Percentiles rank a stretch among this genome's conserved stretches.
Evolutionary conservation across 1,284 basidiomycete genomes (phyloP).

Genomic region (Trichosporon sp.): DNA sequence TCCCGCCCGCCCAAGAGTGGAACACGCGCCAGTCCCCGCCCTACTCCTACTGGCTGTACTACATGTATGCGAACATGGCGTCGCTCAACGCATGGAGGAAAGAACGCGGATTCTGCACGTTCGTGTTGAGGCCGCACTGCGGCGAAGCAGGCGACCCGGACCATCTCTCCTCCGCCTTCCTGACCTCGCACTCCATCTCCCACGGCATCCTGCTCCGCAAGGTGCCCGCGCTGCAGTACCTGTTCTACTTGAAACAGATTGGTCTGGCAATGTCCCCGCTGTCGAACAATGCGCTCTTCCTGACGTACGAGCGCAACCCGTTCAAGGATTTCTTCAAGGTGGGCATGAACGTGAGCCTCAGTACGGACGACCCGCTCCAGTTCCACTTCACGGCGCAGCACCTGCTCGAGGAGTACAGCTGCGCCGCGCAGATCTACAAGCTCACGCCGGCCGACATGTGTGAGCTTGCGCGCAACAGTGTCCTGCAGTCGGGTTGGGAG

Average conservation of each 20-base stretch:
- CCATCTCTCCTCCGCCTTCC: slow-evolving; percentile 91
- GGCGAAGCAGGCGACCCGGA: slow-evolving; percentile 99
- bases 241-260: slow-evolving; percentile 96
- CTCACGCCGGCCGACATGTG: slow-evolving; percentile 70
- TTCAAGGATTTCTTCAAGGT: slow-evolving; percentile 96
- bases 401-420: slow-evolving; percentile 93
- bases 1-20: slow-evolving; percentile 92
- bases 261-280: slow-evolving; percentile 98
- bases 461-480: slow-evolving; percentile 94
- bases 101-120: slow-evolving; percentile 89
- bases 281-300: slow-evolving; percentile 95
- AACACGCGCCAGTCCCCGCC: slow-evolving; percentile 86
- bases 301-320: slow-evolving; percentile 94
- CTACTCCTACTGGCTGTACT: slow-evolving; percentile 96
- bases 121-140: slow-evolving; percentile 94
- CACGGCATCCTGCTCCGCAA: slow-evolving; percentile 97
- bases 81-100: slow-evolving; percentile 92
- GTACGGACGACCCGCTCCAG: slow-evolving; percentile 69
- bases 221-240: slow-evolving; percentile 83
- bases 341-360: slow-evolving; percentile 93
- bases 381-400: slow-evolving; percentile 98
- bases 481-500: slow-evolving; percentile 96
- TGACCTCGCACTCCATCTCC: slow-evolving; percentile 96
- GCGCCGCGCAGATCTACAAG: slow-evolving; percentile 96
- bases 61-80: slow-evolving; percentile 95